Evolutionary conservation across 768 basidiomycete species (phyloP).

Genomic region (Pisolithus orientalis): DNA sequence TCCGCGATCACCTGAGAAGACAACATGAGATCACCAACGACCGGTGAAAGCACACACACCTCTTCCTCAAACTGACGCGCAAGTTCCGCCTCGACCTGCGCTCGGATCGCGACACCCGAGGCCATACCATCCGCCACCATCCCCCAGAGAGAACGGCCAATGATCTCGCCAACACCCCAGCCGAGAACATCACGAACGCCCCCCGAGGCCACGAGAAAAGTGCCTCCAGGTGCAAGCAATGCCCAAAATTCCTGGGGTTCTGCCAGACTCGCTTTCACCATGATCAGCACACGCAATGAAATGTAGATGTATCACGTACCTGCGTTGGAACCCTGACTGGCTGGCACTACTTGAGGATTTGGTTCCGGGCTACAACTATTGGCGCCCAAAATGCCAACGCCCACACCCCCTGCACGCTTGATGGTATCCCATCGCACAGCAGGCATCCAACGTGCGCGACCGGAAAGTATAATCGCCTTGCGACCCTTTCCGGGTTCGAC

Average conservation of each 20-base stretch:
- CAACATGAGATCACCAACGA: not conserved
- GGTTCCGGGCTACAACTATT: not conserved
- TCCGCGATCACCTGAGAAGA: conserved; percentile 1
- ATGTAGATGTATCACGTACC: conserved; percentile 7
- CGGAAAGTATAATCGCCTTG: conserved; percentile 90
- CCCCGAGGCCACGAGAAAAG: conserved; percentile 45
- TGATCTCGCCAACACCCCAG: conserved; percentile 46
- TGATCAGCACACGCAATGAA: not conserved
- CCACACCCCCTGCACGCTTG: conserved; percentile 43
- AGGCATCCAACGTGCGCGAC: conserved; percentile 65
- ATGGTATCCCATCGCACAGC: conserved; percentile 56
- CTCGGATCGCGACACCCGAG: conserved; percentile 6
- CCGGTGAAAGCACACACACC: conserved; percentile 7
- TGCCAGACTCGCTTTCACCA: not conserved
- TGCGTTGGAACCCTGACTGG: conserved; percentile 18
- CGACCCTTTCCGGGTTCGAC: conserved; percentile 91
- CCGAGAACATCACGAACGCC: conserved; percentile 61
- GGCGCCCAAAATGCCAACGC: conserved; percentile 4
- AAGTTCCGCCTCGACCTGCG: conserved; percentile 23
- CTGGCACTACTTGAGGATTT: not conserved
- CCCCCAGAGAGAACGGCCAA: conserved; percentile 41
- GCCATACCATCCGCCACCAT: conserved; percentile 26
- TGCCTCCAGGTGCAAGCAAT: conserved; percentile 37
- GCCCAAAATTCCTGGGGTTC: conserved; percentile 45
- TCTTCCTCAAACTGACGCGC: conserved; percentile 13